Evolutionary conservation across 2,329 filamentous ascomycete species (phyloP), one percentile per base, ranked within the genome.

Genomic region (Annulohypoxylon truncatum): DNA sequence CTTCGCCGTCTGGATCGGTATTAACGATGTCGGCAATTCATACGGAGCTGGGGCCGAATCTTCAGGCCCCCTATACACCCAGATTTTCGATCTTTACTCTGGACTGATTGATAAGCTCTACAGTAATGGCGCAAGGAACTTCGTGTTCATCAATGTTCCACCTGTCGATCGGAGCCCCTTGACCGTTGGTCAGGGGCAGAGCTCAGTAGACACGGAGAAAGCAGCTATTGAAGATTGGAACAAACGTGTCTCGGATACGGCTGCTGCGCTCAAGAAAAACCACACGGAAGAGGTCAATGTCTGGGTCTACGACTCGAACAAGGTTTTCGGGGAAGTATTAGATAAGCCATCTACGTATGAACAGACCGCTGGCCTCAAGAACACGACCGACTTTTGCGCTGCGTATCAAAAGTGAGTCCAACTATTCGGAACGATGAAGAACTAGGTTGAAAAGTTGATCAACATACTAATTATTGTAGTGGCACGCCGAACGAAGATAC

Each of bases 101-200:
- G 73, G 73, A 2, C 73, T 84, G 1, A 72, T 83, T 0, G 76
- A 81, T 57, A 61, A 80, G 18, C 77, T 91, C 5, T 88, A 88
- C 66, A 73, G 77, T 2, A 78, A 80, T 2, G 88, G 88, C 0
- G 82, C 82, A 1, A 79, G 87, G 4, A 88, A 88, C 59, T 90
- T 90, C 64, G 79, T 84, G 1, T 82, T 90, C 56, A 66, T 90
- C 28, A 88, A 83, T 55, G 87, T 89, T 0, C 88, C 89, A 1
- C 85, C 85, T 1, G 76, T 89, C 2, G 82, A 90, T 60, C 80
- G 84, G 8, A 82, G 82, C 38, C 87, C 87, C 0, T 69, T 84
- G 54, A 83, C 81, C 0, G 70, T 81, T 6, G 77, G 73, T 0
- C 80, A 84, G 59, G 80, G 79, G 4, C 67, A 73, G 1, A 61